Base-by-base conservation (phyloP, 2,329 filamentous ascomycete species). In the Mariannaea elegans region DNA sequence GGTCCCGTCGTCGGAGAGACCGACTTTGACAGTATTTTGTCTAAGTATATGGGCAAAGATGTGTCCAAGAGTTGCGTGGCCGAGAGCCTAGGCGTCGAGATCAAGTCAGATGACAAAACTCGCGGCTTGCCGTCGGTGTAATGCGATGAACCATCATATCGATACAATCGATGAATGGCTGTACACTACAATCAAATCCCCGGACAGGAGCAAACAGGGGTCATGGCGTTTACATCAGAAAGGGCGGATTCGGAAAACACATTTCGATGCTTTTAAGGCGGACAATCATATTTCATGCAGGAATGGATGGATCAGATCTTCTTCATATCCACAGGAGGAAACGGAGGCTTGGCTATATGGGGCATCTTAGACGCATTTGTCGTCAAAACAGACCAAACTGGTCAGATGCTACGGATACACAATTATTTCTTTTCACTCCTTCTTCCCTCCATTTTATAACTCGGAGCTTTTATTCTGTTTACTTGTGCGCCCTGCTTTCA, bases 1-100 rank as follows among this genome's bases (percentile, higher is more conserved):
- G 94, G 95, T 14, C 92, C 96, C 12, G 92, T 97, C 16, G 91
- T 99, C 21, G 90, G 93, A 63, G 89, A 97, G 78, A 87, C 87
- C 54, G 94, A 98, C 71, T 97, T 98, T 69, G 91, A 97, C 72
- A 86, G 83, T 38, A 90, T 93, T 51, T 83, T 94, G 78, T 84
- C 81, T 62, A 88, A 88, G 73, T 88, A 87, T 65, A 81, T 87
- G 67, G 81, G 84, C 70, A 77, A 78, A 62, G 75, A 79, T 19
- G 71, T 71, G 23, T 72, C 75, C 6, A 68, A 73, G 9, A 72
- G 71, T 16, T 73, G 72, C 47, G 68, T 76, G 32, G 76, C 76
- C 44, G 63, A 67, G n/a, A 68, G 70, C 87, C 79, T 95, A 24
- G 89, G 92, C 63, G 84, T 87, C 62, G 85, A 89, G 48, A 65